Evolutionary conservation across 2,329 filamentous ascomycete species (phyloP).

Genomic region (Pseudofabraea citricarpa): DNA sequence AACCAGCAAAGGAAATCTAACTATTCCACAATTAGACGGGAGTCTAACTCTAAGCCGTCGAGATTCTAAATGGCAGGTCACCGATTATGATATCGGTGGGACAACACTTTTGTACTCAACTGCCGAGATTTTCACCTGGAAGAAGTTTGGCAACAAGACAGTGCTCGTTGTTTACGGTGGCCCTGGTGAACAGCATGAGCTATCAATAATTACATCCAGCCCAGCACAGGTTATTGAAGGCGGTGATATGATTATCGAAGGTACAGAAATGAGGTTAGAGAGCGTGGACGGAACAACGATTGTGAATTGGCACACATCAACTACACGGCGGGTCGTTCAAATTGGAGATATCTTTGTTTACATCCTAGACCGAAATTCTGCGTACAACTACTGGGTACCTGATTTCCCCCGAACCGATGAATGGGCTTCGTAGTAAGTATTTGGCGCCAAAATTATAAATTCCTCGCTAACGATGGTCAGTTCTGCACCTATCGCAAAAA

Average conservation of each 20-base stretch:
- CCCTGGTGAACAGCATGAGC: constrained; percentile 54
- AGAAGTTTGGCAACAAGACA: constrained; percentile 51
- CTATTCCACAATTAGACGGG: constrained; percentile 52
- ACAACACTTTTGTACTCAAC: constrained; percentile 58
- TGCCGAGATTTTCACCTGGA: constrained; percentile 63
- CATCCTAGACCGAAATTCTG: constrained; percentile 52
- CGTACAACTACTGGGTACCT: constrained; percentile 60
- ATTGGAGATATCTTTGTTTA: constrained; percentile 26
- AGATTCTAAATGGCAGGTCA: constrained; percentile 62
- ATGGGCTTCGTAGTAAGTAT: too few relatives aligned
- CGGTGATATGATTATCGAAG: constrained; percentile 5
- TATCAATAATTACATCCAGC: too few relatives aligned
- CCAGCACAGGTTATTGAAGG: constrained; percentile 9
- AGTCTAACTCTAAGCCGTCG: constrained; percentile 51
- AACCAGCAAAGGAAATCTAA: constrained; percentile 49
- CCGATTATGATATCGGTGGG: constrained; percentile 56
- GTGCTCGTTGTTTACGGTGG: constrained; percentile 60
- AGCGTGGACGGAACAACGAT: constrained; percentile 36
- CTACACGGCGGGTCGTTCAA: constrained; percentile 41
- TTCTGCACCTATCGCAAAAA: background rate
- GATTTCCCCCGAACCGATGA: background rate
- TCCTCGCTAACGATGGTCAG: too few relatives aligned
- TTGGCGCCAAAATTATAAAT: too few relatives aligned
- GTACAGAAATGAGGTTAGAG: constrained; percentile 16
- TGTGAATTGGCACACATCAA: constrained; percentile 47